phyloP scores from a whole-genome alignment of 768 basidiomycete genomes.

The Glaciozyma martinii region DNA sequence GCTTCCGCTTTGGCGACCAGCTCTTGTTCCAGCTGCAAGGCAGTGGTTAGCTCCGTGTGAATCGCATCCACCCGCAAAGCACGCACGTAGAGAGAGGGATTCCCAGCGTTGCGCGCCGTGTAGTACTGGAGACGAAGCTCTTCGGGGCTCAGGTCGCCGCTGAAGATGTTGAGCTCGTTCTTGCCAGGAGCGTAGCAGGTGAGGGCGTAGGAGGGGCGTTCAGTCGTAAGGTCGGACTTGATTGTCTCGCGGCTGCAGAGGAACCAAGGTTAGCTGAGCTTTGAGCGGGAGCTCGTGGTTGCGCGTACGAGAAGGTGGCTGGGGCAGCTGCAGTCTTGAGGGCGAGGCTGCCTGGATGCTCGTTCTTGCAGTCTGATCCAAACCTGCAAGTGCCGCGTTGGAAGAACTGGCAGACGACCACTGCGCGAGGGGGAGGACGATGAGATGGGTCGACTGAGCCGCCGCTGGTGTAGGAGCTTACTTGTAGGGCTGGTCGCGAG shows the following conservation, averaged over 20 bases:
- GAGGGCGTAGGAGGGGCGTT: slow-evolving; percentile 70
- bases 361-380: slow-evolving; percentile 57
- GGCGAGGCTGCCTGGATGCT: slow-evolving; percentile 46
- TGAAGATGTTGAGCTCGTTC: slow-evolving; percentile 55
- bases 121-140: slow-evolving; percentile 53
- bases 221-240: slow-evolving; percentile 55
- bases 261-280: neutral
- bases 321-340: slow-evolving; percentile 30
- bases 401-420: slow-evolving; percentile 58
- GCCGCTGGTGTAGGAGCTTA: too few relatives aligned
- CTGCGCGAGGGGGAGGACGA: neutral
- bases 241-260: slow-evolving; percentile 55
- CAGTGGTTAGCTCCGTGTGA: neutral
- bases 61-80: neutral
- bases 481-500: too few relatives aligned
- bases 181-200: slow-evolving; percentile 72
- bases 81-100: slow-evolving; percentile 23
- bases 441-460: neutral
- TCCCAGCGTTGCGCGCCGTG: slow-evolving; percentile 17
- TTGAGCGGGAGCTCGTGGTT: too few relatives aligned
- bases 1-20: slow-evolving; percentile 20
- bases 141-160: slow-evolving; percentile 65
- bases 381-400: slow-evolving; percentile 59
- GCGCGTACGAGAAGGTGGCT: slow-evolving; percentile 14
- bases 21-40: neutral